Conservation (phyloP, 1,284 basidiomycete genomes). For the Erythrobasidium hasegawianum region DNA sequence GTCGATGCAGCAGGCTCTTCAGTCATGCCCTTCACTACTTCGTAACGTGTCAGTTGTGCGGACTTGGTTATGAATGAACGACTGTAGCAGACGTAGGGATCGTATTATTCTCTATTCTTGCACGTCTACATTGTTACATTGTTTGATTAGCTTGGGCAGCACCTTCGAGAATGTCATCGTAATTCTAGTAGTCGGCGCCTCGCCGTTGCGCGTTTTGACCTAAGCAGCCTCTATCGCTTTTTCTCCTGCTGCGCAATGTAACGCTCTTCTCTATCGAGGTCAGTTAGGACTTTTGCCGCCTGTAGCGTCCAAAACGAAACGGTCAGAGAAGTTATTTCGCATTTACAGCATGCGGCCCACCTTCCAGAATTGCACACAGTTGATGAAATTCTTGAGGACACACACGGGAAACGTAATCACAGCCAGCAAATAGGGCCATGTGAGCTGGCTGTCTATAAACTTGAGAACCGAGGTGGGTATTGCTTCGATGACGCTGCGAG, state of each 20-base stretch:
- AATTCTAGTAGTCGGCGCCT: too few species aligned
- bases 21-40: too few species aligned
- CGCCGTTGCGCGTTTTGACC: too few species aligned
- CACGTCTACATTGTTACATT: too few species aligned
- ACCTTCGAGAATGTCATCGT: not conserved
- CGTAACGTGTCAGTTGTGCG: too few species aligned
- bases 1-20: not conserved
- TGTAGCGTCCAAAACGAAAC: not conserved
- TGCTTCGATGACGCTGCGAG: constrained; percentile 37
- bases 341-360: not conserved
- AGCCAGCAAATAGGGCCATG: constrained; percentile 79
- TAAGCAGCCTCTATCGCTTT: too few species aligned
- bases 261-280: constrained; percentile 35
- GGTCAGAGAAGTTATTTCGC: not conserved
- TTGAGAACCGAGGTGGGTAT: constrained; percentile 42
- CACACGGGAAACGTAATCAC: constrained; percentile 67
- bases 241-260: constrained; percentile 25
- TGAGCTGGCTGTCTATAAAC: constrained; percentile 51
- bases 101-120: too few species aligned
- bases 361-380: constrained; percentile 96
- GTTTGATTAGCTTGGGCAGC: too few species aligned
- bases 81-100: too few species aligned
- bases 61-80: too few species aligned
- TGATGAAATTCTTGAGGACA: constrained; percentile 85
- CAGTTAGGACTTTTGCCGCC: constrained; percentile 28